A percentile compares a stretch with the other conserved stretches of the same genome.
phyloP scores from a whole-genome alignment of 306 rosid species.

The Cicer pinnatifidum region DNA sequence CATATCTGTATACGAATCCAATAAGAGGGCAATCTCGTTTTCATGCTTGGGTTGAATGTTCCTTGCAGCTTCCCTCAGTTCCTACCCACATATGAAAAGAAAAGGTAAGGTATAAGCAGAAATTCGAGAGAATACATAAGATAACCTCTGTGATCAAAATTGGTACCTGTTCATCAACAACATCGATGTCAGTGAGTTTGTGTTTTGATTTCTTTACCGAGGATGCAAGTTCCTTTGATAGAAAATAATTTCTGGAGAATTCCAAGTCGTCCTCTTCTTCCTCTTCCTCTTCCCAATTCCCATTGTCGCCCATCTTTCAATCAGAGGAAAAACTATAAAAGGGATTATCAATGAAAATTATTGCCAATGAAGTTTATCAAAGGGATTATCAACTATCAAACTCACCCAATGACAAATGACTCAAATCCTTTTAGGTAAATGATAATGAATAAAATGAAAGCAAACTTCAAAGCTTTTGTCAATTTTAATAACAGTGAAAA shows the following conservation, averaged over 20 bases:
- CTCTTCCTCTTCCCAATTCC: conserved; percentile 46
- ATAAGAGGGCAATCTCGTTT: conserved; percentile 56
- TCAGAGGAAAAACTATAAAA: neutral
- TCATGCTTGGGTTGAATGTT: conserved; percentile 76
- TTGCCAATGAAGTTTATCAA: too few relatives aligned
- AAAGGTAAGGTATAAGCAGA: neutral
- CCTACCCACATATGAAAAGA: conserved; percentile 49
- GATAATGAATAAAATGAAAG: too few relatives aligned
- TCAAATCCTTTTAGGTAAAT: too few relatives aligned
- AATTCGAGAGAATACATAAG: neutral
- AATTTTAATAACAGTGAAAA: too few relatives aligned
- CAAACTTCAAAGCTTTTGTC: too few relatives aligned
- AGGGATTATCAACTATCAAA: too few relatives aligned
- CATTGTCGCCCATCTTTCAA: conserved; percentile 51
- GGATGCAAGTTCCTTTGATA: conserved; percentile 75
- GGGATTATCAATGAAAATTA: neutral
- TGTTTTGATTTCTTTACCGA: conserved; percentile 69
- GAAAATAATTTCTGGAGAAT: conserved; percentile 85
- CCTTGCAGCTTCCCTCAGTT: conserved; percentile 67
- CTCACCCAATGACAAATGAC: too few relatives aligned
- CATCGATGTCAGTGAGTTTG: conserved; percentile 69
- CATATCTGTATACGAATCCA: conserved; percentile 59
- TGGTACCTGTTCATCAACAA: conserved; percentile 82
- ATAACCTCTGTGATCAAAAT: neutral
- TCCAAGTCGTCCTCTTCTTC: conserved; percentile 71